Percentiles rank a stretch among this genome's conserved stretches.
phyloP scores from a whole-genome alignment of 345 rosid species.

The Draba incana region DNA sequence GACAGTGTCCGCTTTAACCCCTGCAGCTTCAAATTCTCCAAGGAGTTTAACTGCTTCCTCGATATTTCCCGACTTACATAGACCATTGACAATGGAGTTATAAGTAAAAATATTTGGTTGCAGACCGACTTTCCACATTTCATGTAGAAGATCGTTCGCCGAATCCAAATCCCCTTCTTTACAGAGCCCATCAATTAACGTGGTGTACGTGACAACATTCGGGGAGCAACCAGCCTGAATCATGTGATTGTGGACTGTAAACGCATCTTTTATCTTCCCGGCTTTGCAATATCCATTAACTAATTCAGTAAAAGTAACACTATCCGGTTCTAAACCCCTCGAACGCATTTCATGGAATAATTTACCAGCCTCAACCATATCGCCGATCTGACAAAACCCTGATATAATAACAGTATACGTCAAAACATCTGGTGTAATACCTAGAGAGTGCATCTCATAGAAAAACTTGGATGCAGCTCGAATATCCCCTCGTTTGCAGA shows the following conservation, averaged over 20 bases:
- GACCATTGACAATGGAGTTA: conserved; percentile 76
- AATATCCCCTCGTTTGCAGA: conserved; percentile 62
- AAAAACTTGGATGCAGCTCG: conserved; percentile 58
- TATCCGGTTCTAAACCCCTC: conserved; percentile 70
- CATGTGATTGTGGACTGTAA: conserved; percentile 83
- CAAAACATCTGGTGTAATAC: conserved; percentile 63
- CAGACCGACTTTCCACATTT: conserved; percentile 77
- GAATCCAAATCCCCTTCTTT: conserved; percentile 77
- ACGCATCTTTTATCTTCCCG: conserved; percentile 71
- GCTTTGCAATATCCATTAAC: conserved; percentile 88
- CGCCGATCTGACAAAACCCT: conserved; percentile 70
- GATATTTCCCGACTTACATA: conserved; percentile 75
- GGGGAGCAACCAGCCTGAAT: conserved; percentile 65
- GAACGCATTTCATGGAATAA: conserved; percentile 64
- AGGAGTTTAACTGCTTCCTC: conserved; percentile 67
- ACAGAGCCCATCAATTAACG: conserved; percentile 86
- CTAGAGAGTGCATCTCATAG: conserved; percentile 58
- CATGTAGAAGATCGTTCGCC: conserved; percentile 90
- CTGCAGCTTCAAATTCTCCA: conserved; percentile 70
- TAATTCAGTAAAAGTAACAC: conserved; percentile 71
- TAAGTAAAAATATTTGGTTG: conserved; percentile 74
- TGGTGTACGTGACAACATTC: conserved; percentile 82
- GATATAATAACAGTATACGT: conserved; percentile 74
- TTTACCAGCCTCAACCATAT: conserved; percentile 67
- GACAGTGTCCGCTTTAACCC: conserved; percentile 62